Base-by-base conservation (phyloP, 2,329 filamentous ascomycete species). In the Spiromastix sp. region DNA sequence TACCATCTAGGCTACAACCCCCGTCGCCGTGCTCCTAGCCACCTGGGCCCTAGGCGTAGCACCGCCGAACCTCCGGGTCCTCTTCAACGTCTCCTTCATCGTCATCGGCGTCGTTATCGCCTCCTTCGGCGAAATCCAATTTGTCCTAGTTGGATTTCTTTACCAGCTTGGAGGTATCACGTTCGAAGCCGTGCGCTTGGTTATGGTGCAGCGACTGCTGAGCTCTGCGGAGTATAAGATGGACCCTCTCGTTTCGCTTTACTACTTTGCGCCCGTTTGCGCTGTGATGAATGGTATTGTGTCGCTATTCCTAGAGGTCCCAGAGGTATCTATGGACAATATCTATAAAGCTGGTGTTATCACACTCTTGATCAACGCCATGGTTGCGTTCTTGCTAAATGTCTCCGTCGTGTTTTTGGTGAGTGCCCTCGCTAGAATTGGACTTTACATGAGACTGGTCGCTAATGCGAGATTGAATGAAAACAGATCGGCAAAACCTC, bases 101-200 rank as follows among this genome's bases (percentile, higher is more conserved):
- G 91, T 96, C 34, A 61, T 96, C 35, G 91, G 91, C 70, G 87
- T 96, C 49, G 70, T 95, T 47, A 85, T 98, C 54, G 91, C 91
- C 32, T 94, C 89, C 1, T 75, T 93, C 44, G 91, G 91, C 52
- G 91, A 98, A 68, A 93, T 98, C 62, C 79, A 87, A 57, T 98
- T 98, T 57, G 81, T 64, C 49, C 47, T 65, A 39, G 50, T 73
- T 26, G 77, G 77, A 30, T 77, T 82, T 57, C 42, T 78, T 21
- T 81, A 72, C 61, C 85, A 91, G 63, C 56, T 81, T 36, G 79
- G 71, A 40, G 85, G 83, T 44, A 83, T 87, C 46, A 56, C 80
- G 33, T 89, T 87, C 52, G 85, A 93, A 64, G 83, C 85, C 29
- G 71, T 83, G 42, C 79, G 85, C 41, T 67, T 91, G 43, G 79